A percentile compares a stretch with the other conserved stretches of the same genome.
These are phyloP conservation scores for Daldinia sp. DNA, from an alignment of 2,329 filamentous ascomycete genomes.

Conservation along the genomic window DNA sequence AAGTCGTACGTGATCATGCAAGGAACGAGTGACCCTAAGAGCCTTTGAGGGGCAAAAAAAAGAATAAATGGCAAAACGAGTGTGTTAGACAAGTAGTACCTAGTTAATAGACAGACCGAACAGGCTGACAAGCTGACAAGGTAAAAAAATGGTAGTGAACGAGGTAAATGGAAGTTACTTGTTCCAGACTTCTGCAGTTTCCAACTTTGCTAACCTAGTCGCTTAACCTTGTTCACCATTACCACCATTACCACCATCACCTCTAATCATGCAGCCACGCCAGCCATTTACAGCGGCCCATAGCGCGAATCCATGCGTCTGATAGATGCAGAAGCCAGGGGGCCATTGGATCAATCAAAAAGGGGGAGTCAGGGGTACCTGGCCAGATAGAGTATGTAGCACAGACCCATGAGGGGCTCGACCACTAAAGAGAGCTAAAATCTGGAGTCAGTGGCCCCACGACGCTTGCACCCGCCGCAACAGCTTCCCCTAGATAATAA, in stretches of 20 bases:
- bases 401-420: slow-evolving; percentile 3
- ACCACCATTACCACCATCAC: too few species aligned
- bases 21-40: slow-evolving; percentile 35
- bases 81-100: slow-evolving; percentile 9
- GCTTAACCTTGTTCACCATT: not conserved
- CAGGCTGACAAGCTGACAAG: too few species aligned
- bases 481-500: slow-evolving; percentile 7
- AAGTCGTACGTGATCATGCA: slow-evolving; percentile 38
- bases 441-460: slow-evolving; percentile 20
- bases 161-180: slow-evolving; percentile 4
- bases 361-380: slow-evolving; percentile 18
- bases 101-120: not conserved
- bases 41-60: slow-evolving; percentile 28
- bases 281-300: slow-evolving; percentile 6
- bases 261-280: not conserved
- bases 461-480: slow-evolving; percentile 26
- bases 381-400: slow-evolving; percentile 27
- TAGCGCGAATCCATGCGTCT: slow-evolving; percentile 14
- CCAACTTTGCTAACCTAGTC: slow-evolving; percentile 6
- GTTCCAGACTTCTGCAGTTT: slow-evolving; percentile 36
- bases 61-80: slow-evolving; percentile 16
- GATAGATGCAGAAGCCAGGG: slow-evolving; percentile 12
- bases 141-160: not conserved
- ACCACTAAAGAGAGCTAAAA: slow-evolving; percentile 31
- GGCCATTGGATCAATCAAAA: slow-evolving; percentile 38